Conservation (phyloP, 306 rosid genomes). For the Glycine tomentella region DNA sequence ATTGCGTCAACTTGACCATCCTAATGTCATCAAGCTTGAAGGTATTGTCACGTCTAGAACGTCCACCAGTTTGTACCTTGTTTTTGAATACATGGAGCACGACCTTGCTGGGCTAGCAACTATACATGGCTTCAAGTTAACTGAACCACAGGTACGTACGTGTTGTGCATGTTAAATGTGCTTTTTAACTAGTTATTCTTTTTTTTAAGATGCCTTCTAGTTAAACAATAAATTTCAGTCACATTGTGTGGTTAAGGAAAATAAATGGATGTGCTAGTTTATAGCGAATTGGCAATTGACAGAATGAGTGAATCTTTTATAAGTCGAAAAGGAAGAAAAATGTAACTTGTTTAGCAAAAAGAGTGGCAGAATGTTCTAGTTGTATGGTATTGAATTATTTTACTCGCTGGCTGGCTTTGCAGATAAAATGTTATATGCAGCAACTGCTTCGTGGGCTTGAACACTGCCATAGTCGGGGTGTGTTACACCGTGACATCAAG, state of each 20-base stretch:
- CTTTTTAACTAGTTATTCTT: neutral
- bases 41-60: conserved; percentile 80
- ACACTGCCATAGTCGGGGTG: conserved; percentile 84
- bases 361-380: conserved; percentile 12
- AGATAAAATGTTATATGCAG: conserved; percentile 86
- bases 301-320: neutral
- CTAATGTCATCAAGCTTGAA: conserved; percentile 91
- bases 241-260: conserved; percentile 1
- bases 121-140: conserved; percentile 66
- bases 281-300: neutral
- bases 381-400: conserved; percentile 13
- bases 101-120: conserved; percentile 84
- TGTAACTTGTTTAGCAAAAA: conserved; percentile 18
- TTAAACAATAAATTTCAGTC: conserved; percentile 10
- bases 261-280: neutral
- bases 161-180: conserved; percentile 11
- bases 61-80: conserved; percentile 86
- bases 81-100: conserved; percentile 97
- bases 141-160: conserved; percentile 76
- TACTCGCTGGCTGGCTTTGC: conserved; percentile 47
- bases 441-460: conserved; percentile 85
- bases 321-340: neutral
- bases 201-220: neutral
- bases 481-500: conserved; percentile 93
- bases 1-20: conserved; percentile 93